Percentiles rank a stretch among this genome's conserved stretches.
These are phyloP conservation scores for Ganoderma multipileum DNA, from an alignment of 1,284 basidiomycete species.

Conservation along the genomic window DNA sequence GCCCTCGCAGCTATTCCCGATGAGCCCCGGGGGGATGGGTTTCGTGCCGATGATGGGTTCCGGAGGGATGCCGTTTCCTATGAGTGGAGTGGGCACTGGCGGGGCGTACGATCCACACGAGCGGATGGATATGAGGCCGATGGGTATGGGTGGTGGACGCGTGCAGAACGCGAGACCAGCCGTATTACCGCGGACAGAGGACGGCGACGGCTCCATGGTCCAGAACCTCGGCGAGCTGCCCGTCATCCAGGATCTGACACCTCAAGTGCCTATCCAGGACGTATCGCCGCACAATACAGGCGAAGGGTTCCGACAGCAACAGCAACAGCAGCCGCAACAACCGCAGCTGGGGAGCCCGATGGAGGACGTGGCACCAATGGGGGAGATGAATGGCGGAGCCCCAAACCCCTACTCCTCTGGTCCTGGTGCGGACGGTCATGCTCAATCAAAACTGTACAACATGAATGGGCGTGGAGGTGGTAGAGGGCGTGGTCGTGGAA, in stretches of 20 bases:
- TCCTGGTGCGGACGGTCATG: conserved; percentile 27
- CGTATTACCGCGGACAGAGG: conserved; percentile 56
- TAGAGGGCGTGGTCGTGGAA: conserved; percentile 49
- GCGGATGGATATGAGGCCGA: conserved; percentile 75
- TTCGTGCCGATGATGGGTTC: conserved; percentile 66
- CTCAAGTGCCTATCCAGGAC: conserved; percentile 47
- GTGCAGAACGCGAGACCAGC: conserved; percentile 60
- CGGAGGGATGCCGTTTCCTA: conserved; percentile 50
- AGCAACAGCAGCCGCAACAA: not conserved
- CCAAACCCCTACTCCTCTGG: conserved; percentile 17
- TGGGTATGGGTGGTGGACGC: conserved; percentile 40
- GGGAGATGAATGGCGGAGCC: conserved; percentile 13
- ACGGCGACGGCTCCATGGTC: conserved; percentile 50
- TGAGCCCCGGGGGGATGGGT: conserved; percentile 56
- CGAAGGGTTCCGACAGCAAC: conserved; percentile 21
- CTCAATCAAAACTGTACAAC: conserved; percentile 21
- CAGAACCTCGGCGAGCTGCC: conserved; percentile 70
- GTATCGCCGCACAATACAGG: conserved; percentile 26
- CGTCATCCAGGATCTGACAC: conserved; percentile 82
- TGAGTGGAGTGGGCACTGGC: conserved; percentile 44
- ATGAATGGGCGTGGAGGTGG: conserved; percentile 39
- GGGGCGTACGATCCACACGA: conserved; percentile 79
- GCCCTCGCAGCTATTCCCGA: conserved; percentile 68
- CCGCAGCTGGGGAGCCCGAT: conserved; percentile 4
- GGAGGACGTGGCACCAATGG: conserved; percentile 16